Evolutionary conservation across 1,284 basidiomycete genomes (phyloP), one percentile per base, ranked within the genome.

Genomic region (Tilletia setariae): DNA sequence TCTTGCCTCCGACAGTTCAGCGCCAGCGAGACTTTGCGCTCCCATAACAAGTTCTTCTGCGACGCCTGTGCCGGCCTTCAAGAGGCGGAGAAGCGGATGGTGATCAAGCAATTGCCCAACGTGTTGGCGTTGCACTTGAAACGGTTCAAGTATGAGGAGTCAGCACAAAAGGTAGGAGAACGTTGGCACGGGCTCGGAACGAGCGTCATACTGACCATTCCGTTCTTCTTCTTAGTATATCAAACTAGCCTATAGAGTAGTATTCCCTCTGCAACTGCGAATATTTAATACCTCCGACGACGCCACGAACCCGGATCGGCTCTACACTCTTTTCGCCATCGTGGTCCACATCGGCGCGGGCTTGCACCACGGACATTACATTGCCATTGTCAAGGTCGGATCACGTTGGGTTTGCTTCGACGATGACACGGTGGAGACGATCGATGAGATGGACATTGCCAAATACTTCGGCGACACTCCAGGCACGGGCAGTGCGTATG

Each of bases 81-180:
- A 83, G 96, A 98, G 84, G 95, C 96, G 0, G 95, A 98, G 85
- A 95, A 96, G 85, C 87, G 94, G 74, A 98, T 98, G 93, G 97
- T 97, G 84, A 94, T 98, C 83, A 96, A 97, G 85, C 90, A 90
- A 76, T 86, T 97, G 3, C 94, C 95, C 6, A 94, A 97, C 82
- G 87, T 98, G 47, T 89, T 98, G 30, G 93, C 94, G 15, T 86
- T 98, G 47, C 95, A 98, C 83, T 86, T 98, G 66, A 98, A 98
- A 84, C 89, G 96, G 42, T 98, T 98, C 89, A 97, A 95, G 84
- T 96, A 93, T 81, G 93, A 96, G 82, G 94, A 96, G 83, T 89
- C 92, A 70, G 85, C 91, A 3, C 89, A 90, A 49, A 53, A 61
- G 32, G 66, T 67, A 25, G 21, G 61, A 44, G 23, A 59, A 19